Evolutionary conservation across 768 basidiomycete genomes (phyloP), one percentile per base, ranked within the genome.

Genomic region (Russula foetens): DNA sequence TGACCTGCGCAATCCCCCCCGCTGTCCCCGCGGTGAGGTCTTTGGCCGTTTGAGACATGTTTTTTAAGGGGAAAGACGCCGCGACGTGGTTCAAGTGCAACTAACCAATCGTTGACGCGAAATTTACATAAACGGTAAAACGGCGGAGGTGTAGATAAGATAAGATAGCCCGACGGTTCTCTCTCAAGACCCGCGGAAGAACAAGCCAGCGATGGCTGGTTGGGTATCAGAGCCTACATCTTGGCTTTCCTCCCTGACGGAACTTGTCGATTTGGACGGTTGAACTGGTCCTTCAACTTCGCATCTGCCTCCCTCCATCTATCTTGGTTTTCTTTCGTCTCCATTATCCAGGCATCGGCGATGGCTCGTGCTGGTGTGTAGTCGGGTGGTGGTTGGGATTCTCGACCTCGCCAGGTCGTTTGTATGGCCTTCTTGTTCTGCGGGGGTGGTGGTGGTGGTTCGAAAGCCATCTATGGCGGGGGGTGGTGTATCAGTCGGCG

Each of bases 11-110:
- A 69, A 96, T 85, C 52, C 93, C 93, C 49, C 93, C 93, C n/a
- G 82, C 85, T 33, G 92, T 94, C 51, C 94, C 94, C 58, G 92
- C 92, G 39, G 89, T 79, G 64, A 97, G 73, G 71, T 97, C 94
- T 76, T 92, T 93, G 51, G 84, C 78, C 33, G 92, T 89, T 69
- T 86, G 87, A 59, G 72, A 73, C 74, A 76, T 75, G 52, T 60
- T 66, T 56, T 43, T 31, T 21, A 38, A 21, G 33, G 44, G 17
- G 15, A 23, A 33, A 24, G 35, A 7, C 35, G n/a, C n/a, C n/a
- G n/a, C n/a, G 39, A 43, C n/a, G 26, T n/a, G 47, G 49, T 44
- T 7, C 24, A 44, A 53, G 45, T 38, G 24, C 45, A 57, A 58
- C 60, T 63, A 60, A 61, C 64, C 67, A 65, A 68, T 58, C 28